phyloP scores from a whole-genome alignment of 2,329 filamentous ascomycete species.

The Trichophyton mentagrophytes region DNA sequence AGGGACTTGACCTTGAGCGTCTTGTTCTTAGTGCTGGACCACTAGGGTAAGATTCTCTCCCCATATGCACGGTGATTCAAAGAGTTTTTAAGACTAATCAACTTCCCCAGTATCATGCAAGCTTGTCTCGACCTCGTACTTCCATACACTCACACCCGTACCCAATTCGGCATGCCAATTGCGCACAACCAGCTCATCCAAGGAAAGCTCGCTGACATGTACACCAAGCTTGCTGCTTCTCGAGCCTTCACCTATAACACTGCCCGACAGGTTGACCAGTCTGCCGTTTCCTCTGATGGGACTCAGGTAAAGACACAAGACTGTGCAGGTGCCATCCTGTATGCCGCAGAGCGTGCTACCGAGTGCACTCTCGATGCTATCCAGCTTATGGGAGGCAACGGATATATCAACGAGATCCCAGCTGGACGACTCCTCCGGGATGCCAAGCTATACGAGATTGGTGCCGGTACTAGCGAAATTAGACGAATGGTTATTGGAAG shows the following conservation, averaged over 20 bases:
- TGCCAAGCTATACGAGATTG: constrained; percentile 85
- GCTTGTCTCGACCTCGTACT: constrained; percentile 72
- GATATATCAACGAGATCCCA: constrained; percentile 90
- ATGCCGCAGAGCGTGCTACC: constrained; percentile 80
- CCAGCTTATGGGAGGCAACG: constrained; percentile 87
- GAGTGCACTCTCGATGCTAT: constrained; percentile 49
- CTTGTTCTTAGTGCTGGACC: constrained; percentile 85
- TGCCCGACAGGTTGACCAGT: constrained; percentile 66
- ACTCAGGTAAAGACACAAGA: constrained; percentile 64
- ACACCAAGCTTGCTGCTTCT: constrained; percentile 77
- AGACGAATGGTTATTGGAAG: constrained; percentile 87
- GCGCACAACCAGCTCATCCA: constrained; percentile 89
- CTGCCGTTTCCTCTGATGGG: constrained; percentile 30
- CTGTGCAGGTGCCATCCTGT: constrained; percentile 86
- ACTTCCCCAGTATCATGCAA: constrained; percentile 60
- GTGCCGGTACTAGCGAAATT: constrained; percentile 89
- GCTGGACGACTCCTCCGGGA: constrained; percentile 71
- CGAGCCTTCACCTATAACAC: constrained; percentile 80
- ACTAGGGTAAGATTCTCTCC: constrained; percentile 44
- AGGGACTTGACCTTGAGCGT: constrained; percentile 85
- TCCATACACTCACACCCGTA: constrained; percentile 77
- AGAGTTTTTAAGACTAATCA: neutral
- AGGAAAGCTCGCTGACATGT: constrained; percentile 91
- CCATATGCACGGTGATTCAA: neutral
- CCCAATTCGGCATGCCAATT: constrained; percentile 77